Base-by-base conservation (phyloP, 2,329 filamentous ascomycete species). In the Fusarium concolor region DNA sequence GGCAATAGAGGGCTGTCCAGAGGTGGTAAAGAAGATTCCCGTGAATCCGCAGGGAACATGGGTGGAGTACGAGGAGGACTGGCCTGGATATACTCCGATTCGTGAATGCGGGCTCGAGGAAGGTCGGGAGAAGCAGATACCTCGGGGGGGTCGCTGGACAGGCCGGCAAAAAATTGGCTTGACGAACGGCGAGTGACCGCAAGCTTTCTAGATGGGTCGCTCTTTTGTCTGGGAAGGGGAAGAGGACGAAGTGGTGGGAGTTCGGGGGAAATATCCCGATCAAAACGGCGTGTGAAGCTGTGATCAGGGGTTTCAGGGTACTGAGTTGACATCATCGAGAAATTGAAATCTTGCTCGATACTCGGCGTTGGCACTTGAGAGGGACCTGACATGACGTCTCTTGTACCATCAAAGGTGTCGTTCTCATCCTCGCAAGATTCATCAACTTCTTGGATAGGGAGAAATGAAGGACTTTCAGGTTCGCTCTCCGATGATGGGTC, bases 51-150 rank as follows among this genome's bases (percentile, higher is more conserved):
- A 14, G 62, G 38, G 2, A 58, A 65, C 42, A 76, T 55, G 1
- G 82, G 83, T 6, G 84, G 85, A 7, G 85, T 86, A 73, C 82
- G 85, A 4, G 84, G 82, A 6, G 82, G 82, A 62, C 83, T 85
- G 18, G 79, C 76, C 39, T 78, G 79, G 67, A 79, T 54, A 76
- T 82, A 72, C 22, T 74, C 63, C 14, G 76, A 67, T 56, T 79
- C 73, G 11, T 71, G 77, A 31, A 79, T 66, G 22, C 76, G 76
- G 28, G 57, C 65, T 37, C 64, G 73, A 33, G 71, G 70, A 9
- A 78, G 54, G 37, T 70, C 71, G 3, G 83, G 83, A 8, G 83
- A 85, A 2, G 78, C 77, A 10, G 83, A 85, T 1, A 80, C 74
- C 44, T 85, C 83, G 1, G 79, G 78, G 1, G 74, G 65, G 41